Evolutionary conservation across 352 stramenopile genomes (phyloP).

Genomic region (Blastocystis sp.): DNA sequence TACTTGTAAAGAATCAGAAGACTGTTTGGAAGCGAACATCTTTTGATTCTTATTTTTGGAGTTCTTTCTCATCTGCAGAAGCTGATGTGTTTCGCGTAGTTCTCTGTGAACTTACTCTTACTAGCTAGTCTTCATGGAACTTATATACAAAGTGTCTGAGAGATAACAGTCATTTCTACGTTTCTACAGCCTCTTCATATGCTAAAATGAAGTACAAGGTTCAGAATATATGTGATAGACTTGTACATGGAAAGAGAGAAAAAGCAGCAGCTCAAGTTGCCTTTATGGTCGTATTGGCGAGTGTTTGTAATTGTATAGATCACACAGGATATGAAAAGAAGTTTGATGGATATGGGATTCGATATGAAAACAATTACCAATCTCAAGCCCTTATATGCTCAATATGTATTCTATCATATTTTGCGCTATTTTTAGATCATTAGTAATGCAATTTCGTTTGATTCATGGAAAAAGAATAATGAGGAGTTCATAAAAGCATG

Average conservation of each 20-base stretch:
- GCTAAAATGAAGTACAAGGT: constrained; percentile 51
- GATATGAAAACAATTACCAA: background rate
- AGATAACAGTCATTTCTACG: constrained; percentile 14
- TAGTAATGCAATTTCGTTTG: constrained; percentile 13
- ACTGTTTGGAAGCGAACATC: constrained; percentile 21
- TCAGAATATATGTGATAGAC: constrained; percentile 1
- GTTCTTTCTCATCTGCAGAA: constrained; percentile 3
- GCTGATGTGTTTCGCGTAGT: background rate
- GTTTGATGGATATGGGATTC: background rate
- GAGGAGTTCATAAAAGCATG: background rate
- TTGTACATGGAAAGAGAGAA: constrained; percentile 32
- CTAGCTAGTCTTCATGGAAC: background rate
- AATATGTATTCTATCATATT: constrained; percentile 14
- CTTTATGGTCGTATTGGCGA: background rate
- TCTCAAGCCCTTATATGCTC: constrained; percentile 5
- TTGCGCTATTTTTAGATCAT: background rate
- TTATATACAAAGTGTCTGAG: constrained; percentile 7
- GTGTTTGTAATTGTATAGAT: background rate
- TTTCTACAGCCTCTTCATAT: background rate
- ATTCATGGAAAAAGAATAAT: background rate
- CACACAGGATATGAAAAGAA: constrained; percentile 43
- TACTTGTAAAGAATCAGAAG: background rate
- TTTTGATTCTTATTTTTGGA: constrained; percentile 27
- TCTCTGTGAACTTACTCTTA: background rate
- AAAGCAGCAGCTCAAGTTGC: constrained; percentile 42